A percentile compares a stretch with the other conserved stretches of the same genome.
These are phyloP conservation scores for Mucor mucedo DNA, from an alignment of 371 early-diverging fungal species.

Conservation along the genomic window DNA sequence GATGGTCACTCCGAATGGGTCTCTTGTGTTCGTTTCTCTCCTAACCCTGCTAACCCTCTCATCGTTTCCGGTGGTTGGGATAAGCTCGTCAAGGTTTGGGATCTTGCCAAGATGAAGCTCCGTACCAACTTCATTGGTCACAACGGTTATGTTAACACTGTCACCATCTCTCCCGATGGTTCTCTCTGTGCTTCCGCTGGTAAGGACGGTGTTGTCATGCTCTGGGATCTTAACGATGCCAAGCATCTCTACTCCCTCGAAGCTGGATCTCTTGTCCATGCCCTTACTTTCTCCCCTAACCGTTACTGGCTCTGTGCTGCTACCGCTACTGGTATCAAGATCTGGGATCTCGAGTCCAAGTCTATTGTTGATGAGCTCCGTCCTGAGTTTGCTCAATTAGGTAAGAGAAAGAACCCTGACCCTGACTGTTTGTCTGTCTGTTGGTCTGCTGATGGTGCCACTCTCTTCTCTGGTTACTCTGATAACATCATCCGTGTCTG, in stretches of 20 bases:
- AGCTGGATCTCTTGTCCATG: constrained; percentile 94
- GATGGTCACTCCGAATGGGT: constrained; percentile 98
- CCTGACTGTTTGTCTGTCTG: constrained; percentile 93
- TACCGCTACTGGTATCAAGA: constrained; percentile 95
- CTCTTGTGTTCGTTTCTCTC: constrained; percentile 98
- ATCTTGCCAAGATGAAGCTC: constrained; percentile 96
- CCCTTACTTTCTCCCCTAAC: constrained; percentile 98
- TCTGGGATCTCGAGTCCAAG: constrained; percentile 99
- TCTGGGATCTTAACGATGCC: constrained; percentile 99
- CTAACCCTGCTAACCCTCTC: constrained; percentile 96
- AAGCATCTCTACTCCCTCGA: constrained; percentile 99
- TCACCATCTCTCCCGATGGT: constrained; percentile 99
- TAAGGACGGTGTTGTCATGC: constrained; percentile 98
- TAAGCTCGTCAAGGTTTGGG: constrained; percentile 99
- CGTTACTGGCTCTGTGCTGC: constrained; percentile 99
- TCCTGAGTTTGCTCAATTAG: constrained; percentile 84
- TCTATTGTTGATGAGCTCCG: constrained; percentile 94
- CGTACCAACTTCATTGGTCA: constrained; percentile 99
- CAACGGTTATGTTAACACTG: constrained; percentile 96
- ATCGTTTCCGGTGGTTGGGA: constrained; percentile 99
- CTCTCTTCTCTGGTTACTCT: constrained; percentile 98
- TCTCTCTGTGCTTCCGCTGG: constrained; percentile 99
- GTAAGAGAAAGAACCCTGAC: constrained; percentile 75
- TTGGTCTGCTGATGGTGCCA: constrained; percentile 98
- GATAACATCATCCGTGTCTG: constrained; percentile 96